Evolutionary conservation across 2,329 filamentous ascomycete genomes (phyloP).

Genomic region (Tolypocladium amazonense): DNA sequence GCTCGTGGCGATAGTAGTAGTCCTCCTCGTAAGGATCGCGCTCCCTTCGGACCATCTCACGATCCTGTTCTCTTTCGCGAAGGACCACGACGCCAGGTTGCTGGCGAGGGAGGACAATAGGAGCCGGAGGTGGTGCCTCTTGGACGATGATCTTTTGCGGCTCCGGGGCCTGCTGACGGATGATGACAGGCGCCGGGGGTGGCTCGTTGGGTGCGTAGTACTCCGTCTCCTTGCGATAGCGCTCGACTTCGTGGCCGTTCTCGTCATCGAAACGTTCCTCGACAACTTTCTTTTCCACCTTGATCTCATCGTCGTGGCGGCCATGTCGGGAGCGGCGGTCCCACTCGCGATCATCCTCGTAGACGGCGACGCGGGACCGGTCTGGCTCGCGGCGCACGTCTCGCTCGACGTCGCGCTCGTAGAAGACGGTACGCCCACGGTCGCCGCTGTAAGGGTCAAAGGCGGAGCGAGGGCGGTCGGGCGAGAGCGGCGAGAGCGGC

Average conservation of each 20-base stretch:
- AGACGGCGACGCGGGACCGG: conserved; percentile 21
- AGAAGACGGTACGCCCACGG: conserved; percentile 27
- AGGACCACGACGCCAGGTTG: conserved; percentile 35
- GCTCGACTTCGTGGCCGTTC: conserved; percentile 40
- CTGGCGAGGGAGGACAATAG: conserved; percentile 36
- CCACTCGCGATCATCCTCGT: conserved; percentile 33
- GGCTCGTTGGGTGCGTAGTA: conserved; percentile 46
- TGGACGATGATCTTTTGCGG: conserved; percentile 51
- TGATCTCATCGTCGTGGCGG: conserved; percentile 39
- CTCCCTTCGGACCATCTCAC: conserved; percentile 19
- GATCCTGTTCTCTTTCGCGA: conserved; percentile 29
- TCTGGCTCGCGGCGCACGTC: conserved; percentile 16
- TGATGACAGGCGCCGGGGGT: conserved; percentile 40
- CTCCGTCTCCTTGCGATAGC: conserved; percentile 51
- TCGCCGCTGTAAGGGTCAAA: conserved; percentile 30
- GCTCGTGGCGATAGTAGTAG: conserved; percentile 40
- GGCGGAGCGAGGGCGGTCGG: conserved; percentile 41
- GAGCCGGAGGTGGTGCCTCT: conserved; percentile 41
- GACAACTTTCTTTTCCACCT: conserved; percentile 38
- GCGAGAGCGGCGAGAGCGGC: conserved; percentile 20
- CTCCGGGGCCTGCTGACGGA: conserved; percentile 44
- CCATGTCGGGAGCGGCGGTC: conserved; percentile 28
- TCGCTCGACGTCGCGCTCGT: conserved; percentile 34
- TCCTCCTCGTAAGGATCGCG: conserved; percentile 33
- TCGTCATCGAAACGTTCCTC: conserved; percentile 38